phyloP scores from a whole-genome alignment of 441 rosid genomes.

The Lepidium campestre region DNA sequence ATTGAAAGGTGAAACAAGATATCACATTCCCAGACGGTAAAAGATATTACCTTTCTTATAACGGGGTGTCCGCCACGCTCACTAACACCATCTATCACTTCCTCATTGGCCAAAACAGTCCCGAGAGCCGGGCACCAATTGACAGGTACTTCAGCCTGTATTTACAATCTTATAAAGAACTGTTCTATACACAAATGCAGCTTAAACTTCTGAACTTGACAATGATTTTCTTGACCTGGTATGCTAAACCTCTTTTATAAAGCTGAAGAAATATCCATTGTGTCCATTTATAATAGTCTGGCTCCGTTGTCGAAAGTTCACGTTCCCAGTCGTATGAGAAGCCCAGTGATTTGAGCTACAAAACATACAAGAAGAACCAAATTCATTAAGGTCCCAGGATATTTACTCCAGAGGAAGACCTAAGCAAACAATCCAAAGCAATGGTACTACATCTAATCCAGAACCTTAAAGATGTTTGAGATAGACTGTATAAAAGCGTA shows the following conservation, averaged over 20 bases:
- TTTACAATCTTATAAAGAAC: slow-evolving; percentile 17
- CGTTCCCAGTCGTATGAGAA: slow-evolving; percentile 98
- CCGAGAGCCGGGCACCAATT: slow-evolving; percentile 99
- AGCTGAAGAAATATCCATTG: slow-evolving; percentile 98
- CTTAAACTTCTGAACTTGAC: slow-evolving; percentile 9
- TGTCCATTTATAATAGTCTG: slow-evolving; percentile 91
- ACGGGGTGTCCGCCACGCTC: slow-evolving; percentile 98
- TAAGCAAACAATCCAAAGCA: neutral
- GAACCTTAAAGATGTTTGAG: neutral
- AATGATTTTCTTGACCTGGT: slow-evolving; percentile 56
- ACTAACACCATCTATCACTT: slow-evolving; percentile 93
- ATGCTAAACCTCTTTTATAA: slow-evolving; percentile 92
- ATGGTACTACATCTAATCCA: neutral
- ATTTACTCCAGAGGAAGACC: neutral
- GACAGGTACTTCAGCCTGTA: slow-evolving; percentile 95
- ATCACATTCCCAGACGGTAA: neutral
- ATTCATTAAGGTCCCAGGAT: neutral
- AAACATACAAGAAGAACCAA: slow-evolving; percentile 12
- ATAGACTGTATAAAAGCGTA: neutral
- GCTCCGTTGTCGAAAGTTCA: slow-evolving; percentile 89
- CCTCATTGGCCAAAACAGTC: slow-evolving; percentile 97
- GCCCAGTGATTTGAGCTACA: slow-evolving; percentile 89
- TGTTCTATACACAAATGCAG: slow-evolving; percentile 17
- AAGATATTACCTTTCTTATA: slow-evolving; percentile 71
- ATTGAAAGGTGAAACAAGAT: neutral